phyloP scores from a whole-genome alignment of 768 basidiomycete genomes.

The Mycena epipterygia region DNA sequence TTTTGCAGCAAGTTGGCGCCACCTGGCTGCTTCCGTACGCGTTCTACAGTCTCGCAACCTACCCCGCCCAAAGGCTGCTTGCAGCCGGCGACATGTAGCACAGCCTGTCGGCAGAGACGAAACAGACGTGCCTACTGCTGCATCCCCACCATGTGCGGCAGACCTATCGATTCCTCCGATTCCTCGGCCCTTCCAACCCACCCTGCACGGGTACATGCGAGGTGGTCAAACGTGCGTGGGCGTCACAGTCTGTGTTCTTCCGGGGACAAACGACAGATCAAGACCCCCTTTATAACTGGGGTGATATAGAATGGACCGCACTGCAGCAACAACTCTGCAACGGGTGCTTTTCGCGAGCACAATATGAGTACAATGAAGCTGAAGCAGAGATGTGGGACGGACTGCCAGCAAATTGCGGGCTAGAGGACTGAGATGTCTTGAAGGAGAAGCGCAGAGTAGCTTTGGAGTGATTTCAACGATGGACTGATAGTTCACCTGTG shows the following conservation, averaged over 20 bases:
- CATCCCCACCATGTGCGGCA: neutral
- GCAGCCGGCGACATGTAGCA: neutral
- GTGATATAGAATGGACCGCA: too few relatives aligned
- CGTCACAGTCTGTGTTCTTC: too few relatives aligned
- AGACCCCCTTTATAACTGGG: too few relatives aligned
- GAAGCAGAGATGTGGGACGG: constrained; percentile 3
- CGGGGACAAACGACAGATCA: too few relatives aligned
- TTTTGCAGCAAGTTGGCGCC: neutral
- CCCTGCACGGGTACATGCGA: too few relatives aligned
- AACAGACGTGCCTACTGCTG: neutral
- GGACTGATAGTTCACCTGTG: too few relatives aligned
- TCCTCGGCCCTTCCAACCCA: neutral
- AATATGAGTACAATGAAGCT: neutral
- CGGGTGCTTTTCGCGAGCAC: neutral
- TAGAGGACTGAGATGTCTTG: neutral
- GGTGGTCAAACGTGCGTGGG: too few relatives aligned
- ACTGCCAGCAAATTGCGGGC: constrained; percentile 6
- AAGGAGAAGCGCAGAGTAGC: neutral
- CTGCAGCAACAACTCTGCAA: neutral
- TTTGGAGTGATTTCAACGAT: neutral
- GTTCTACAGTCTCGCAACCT: neutral
- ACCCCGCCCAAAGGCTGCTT: neutral
- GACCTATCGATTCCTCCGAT: neutral
- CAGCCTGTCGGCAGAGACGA: neutral
- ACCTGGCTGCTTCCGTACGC: constrained; percentile 8